Percentiles rank a stretch among this genome's conserved stretches.
Conservation (phyloP, 495 filamentous ascomycete genomes). For the Penicillium goetzii region DNA sequence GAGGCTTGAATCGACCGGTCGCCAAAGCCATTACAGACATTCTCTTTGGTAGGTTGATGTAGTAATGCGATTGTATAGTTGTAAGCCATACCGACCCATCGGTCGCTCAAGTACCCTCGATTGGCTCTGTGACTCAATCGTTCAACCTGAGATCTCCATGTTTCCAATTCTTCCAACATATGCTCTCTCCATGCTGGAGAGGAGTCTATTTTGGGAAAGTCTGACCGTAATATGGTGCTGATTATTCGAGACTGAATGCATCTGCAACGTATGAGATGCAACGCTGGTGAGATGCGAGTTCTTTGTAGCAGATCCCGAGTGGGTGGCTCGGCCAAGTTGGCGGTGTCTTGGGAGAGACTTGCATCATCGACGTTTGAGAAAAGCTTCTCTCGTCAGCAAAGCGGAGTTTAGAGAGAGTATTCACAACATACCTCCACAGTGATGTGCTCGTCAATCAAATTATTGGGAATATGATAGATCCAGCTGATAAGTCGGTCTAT, state of each 20-base stretch:
- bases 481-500: conserved; percentile 31
- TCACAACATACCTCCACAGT: conserved; percentile 19
- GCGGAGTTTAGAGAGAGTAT: background rate
- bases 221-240: conserved; percentile 26
- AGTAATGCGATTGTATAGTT: conserved; percentile 27
- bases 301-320: conserved; percentile 12
- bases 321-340: background rate
- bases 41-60: conserved; percentile 24
- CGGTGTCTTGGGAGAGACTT: conserved; percentile 13
- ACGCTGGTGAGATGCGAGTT: conserved; percentile 27
- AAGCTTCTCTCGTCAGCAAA: conserved; percentile 17
- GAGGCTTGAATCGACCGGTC: conserved; percentile 23
- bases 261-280: conserved; percentile 29
- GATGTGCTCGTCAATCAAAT: conserved; percentile 27
- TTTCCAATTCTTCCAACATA: conserved; percentile 24
- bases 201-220: conserved; percentile 17
- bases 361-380: conserved; percentile 28
- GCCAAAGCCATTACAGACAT: conserved; percentile 16
- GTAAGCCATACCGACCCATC: conserved; percentile 33
- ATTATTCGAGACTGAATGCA: conserved; percentile 30
- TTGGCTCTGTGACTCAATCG: conserved; percentile 21
- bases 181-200: conserved; percentile 25
- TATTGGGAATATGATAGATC: conserved; percentile 30
- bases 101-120: conserved; percentile 25
- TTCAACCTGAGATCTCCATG: conserved; percentile 26